Evolutionary conservation across 2,329 filamentous ascomycete genomes (phyloP).

Genomic region (Diaporthe ampelina): DNA sequence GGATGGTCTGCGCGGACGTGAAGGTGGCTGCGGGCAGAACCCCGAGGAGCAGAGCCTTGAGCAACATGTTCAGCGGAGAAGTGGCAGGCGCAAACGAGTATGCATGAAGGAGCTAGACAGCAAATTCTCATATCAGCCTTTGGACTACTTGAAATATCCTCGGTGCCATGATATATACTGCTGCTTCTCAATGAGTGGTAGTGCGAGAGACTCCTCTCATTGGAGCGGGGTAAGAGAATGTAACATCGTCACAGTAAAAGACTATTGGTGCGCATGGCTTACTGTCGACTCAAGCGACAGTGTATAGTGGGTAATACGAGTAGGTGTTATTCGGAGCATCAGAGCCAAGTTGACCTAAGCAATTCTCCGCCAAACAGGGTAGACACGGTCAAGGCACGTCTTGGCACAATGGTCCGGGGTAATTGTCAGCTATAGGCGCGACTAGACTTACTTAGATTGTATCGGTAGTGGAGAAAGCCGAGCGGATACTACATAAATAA

Average conservation of each 20-base stretch:
- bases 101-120: not conserved
- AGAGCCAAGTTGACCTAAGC: not conserved
- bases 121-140: not conserved
- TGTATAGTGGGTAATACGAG: not conserved
- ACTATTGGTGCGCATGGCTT: not conserved
- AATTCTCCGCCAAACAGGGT: slow-evolving; percentile 11
- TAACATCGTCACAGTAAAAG: not conserved
- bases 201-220: not conserved
- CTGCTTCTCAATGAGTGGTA: not conserved
- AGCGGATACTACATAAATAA: slow-evolving; percentile 6
- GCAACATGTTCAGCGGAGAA: not conserved
- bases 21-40: not conserved
- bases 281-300: not conserved
- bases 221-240: not conserved
- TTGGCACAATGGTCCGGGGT: not conserved
- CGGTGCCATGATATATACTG: not conserved
- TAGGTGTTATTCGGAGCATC: slow-evolving; percentile 2
- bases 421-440: not conserved
- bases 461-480: slow-evolving; percentile 12
- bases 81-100: not conserved
- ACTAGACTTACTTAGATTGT: not conserved
- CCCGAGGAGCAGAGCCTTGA: not conserved
- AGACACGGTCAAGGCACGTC: not conserved
- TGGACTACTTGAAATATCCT: not conserved
- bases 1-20: slow-evolving; percentile 14